Evolutionary conservation across 352 stramenopile genomes (phyloP).

Genomic region (Globisporangium abappressorium): DNA sequence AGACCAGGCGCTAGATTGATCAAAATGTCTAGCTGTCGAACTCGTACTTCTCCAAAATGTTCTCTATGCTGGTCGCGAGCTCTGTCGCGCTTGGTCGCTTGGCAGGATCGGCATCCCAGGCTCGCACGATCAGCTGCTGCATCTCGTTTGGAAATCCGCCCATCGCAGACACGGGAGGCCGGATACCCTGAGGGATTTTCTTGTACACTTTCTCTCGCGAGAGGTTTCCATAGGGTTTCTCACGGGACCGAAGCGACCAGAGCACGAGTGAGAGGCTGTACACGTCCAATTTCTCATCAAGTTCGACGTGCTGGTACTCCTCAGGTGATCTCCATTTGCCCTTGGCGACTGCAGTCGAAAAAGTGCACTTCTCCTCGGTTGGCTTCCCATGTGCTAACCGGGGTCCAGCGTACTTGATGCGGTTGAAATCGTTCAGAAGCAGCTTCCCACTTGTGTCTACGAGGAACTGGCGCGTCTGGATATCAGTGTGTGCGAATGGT

Average conservation of each 20-base stretch:
- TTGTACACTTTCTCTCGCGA: constrained; percentile 53
- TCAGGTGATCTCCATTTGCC: constrained; percentile 79
- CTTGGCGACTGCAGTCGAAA: constrained; percentile 61
- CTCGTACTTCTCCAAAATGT: constrained; percentile 40
- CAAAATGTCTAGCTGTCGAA: background rate
- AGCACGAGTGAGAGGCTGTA: constrained; percentile 73
- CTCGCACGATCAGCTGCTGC: constrained; percentile 56
- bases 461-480: constrained; percentile 80
- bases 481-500: constrained; percentile 75
- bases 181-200: constrained; percentile 40
- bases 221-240: constrained; percentile 44
- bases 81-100: constrained; percentile 48
- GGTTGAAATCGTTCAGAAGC: constrained; percentile 82
- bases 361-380: constrained; percentile 51
- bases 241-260: constrained; percentile 51
- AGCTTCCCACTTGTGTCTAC: constrained; percentile 53
- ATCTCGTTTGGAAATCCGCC: constrained; percentile 57
- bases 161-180: constrained; percentile 48
- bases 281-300: constrained; percentile 64
- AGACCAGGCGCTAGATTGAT: no score
- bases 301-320: constrained; percentile 44
- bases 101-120: constrained; percentile 48
- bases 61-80: constrained; percentile 48
- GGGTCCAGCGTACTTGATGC: constrained; percentile 64
- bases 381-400: constrained; percentile 30